Evolutionary conservation across 1,139 yeast genomes (phyloP), one percentile per base, ranked within the genome.

Genomic region (Sugiyamaella xylanicola): DNA sequence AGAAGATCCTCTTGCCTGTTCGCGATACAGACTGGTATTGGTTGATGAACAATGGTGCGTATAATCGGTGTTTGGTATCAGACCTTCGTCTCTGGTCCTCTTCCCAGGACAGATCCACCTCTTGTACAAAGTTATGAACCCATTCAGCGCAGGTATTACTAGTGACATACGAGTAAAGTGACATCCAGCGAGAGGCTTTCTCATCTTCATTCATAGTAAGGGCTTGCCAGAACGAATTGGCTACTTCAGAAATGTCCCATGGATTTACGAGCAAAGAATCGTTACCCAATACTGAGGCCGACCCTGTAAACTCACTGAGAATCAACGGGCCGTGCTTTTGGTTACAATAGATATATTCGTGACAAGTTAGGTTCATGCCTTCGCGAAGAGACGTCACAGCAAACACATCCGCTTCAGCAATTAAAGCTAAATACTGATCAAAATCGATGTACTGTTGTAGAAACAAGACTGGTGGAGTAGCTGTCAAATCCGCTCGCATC

Each of bases 311-410:
- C 70, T 93, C 99, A 40, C 96, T 87, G 58, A 93, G 73, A 56
- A 93, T 79, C 62, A 93, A 78, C 0, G 98, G 97, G 0, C 97
- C 87, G 61, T 87, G 84, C 60, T 82, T 80, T 42, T 81, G 84
- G 2, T 95, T 83, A 22, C 96, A 90, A 56, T 85, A 86, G 39
- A 91, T 82, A 68, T 87, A 95, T 70, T 93, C 99, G 68, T 95
- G 99, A 65, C 97, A 91, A 0, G 99, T 91, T 68, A 93, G 77
- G 67, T 93, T 93, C 88, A 93, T 87, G 17, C 99, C 99, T 71
- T 95, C 99, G 68, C 99, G 84, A 79, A 93, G 81, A 1, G 97
- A 87, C 3, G 95, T 85, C 2, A 93, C 97, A 36, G 88, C 84
- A 69, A 93, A 93, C 1, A 83, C 78, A 63, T 88, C 95, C 0